Base-by-base conservation (phyloP, 176 grass and related monocot genomes). In the Rhynchospora pubera region DNA sequence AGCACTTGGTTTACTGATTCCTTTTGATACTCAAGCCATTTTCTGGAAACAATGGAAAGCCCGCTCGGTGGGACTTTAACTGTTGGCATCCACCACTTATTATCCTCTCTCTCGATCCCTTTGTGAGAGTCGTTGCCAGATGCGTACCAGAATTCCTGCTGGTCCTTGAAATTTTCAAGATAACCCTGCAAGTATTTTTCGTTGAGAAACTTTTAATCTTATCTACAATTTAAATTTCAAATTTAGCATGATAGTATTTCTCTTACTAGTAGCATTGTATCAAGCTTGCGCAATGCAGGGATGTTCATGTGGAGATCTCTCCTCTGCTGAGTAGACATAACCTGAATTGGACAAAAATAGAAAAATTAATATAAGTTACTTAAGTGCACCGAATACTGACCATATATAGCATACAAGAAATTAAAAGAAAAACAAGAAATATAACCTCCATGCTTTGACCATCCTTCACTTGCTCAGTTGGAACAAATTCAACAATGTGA, bases 71-170 rank as follows among this genome's bases (percentile, higher is more conserved):
- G 94, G 11, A 97, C 94, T 86, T 89, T 97, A 83, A 94, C 94
- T 16, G 88, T 92, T 46, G 94, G 94, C 82, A 97, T 91, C 94
- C 94, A 94, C 94, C 94, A 97, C 78, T 97, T 97, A 84, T 97
- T 90, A 72, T 94, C 92, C 68, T 94, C 89, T 34, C 92, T 87
- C 57, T 87, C 86, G 9, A 77, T 82, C 56, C 85, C 94, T 84
- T 91, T 90, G 62, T 92, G 42, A 1, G 87, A 85, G 11, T 53
- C 77, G 9, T 89, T 81, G 34, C 48, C 55, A 14, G 83, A 68
- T 65, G 46, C 88, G 80, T 97, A 97, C 92, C 92, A 94, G 81
- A 94, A 97, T 81, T 94, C 92, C 11, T 16, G 85, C 84, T 94
- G 92, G 73, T 94, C 94, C 15, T 84, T 88, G 87, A 97, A 97